These are phyloP conservation scores for Stentor roeselii DNA, from an alignment of 73 alveolate species.

Conservation along the genomic window DNA sequence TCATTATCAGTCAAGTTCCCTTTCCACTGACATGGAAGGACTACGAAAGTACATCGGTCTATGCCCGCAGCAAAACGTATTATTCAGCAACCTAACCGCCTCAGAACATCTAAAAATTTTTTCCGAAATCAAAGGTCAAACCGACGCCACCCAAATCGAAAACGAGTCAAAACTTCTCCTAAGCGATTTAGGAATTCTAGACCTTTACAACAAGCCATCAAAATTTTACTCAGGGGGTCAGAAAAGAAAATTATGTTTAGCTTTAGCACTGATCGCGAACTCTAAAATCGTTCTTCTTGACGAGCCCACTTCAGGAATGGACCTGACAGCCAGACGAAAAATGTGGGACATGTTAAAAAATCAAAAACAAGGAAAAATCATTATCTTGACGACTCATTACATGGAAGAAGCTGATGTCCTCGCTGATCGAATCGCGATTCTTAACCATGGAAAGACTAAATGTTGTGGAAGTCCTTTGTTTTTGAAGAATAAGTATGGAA, in stretches of 20 bases:
- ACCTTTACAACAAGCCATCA: conserved; percentile 49
- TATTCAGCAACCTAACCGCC: conserved; percentile 70
- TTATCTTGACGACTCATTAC: conserved; percentile 65
- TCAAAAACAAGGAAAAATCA: conserved; percentile 38
- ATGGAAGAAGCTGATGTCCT: conserved; percentile 74
- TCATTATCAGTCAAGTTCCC: conserved; percentile 51
- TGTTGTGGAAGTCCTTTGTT: conserved; percentile 62
- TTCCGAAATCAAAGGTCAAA: conserved; percentile 30
- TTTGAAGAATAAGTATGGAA: conserved; percentile 72
- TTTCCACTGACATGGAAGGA: conserved; percentile 56
- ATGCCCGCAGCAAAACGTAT: conserved; percentile 94
- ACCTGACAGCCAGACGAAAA: conserved; percentile 60
- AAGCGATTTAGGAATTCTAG: conserved; percentile 48
- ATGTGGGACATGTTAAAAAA: conserved; percentile 67
- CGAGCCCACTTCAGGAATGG: conserved; percentile 80
- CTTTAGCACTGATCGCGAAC: conserved; percentile 79
- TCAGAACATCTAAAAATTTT: conserved; percentile 78
- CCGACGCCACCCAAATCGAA: conserved; percentile 15
- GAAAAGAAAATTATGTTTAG: conserved; percentile 88
- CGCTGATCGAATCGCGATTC: conserved; percentile 81
- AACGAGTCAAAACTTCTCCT: conserved; percentile 34
- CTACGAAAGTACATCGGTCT: conserved; percentile 86
- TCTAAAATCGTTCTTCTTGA: conserved; percentile 47
- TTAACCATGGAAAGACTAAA: conserved; percentile 60
- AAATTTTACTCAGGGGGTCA: conserved; percentile 89